Evolutionary conservation across 164 flowering plant species (phyloP), one percentile per base, ranked within the genome.

Genomic region (Akebia trifoliata): DNA sequence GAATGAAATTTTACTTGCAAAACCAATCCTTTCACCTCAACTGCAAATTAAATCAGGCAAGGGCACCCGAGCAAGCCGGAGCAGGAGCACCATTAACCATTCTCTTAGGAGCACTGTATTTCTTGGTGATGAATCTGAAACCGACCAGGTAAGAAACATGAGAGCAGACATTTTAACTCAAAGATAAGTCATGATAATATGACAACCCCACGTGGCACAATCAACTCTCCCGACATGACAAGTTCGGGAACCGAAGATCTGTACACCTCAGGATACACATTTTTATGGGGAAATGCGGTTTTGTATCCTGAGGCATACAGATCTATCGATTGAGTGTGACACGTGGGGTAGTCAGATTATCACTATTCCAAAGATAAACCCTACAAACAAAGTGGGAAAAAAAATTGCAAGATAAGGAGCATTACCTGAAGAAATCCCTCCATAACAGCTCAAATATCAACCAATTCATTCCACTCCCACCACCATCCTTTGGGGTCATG

Each of bases 391-490:
- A 26, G 10, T 26, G 44, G 11, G 12, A 22, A 12, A 53, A 21
- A 15, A 20, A 20, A 28, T 10, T 18, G 45, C 36, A 2, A 14
- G n/a, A 26, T 36, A 5, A 25, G 9, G 8, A 7, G 3, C 24
- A 17, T n/a, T 68, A 87, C 95, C 98, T 93, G 89, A 90, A 93
- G 81, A 93, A 93, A 68, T 93, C 98, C 84, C 98, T 93, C 98
- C 98, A 93, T 67, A 90, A 37, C 65, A 90, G 65, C 72, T 93
- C 97, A 72, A 73, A 81, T 88, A 85, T 77, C 81, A 93, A 67
- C 97, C 97, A 90, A 74, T 81, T 87, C 72, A 69, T 74, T 55
- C 91, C 93, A 57, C 73, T 66, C 39, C 74, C 84, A 50, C 57
- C 63, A 22, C 71, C 83, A 67, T 74, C 79, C 58, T 70, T 82